A percentile compares a stretch with the other conserved stretches of the same genome.
Evolutionary conservation across 164 flowering plant genomes (phyloP).

Genomic region (Piper betle): DNA sequence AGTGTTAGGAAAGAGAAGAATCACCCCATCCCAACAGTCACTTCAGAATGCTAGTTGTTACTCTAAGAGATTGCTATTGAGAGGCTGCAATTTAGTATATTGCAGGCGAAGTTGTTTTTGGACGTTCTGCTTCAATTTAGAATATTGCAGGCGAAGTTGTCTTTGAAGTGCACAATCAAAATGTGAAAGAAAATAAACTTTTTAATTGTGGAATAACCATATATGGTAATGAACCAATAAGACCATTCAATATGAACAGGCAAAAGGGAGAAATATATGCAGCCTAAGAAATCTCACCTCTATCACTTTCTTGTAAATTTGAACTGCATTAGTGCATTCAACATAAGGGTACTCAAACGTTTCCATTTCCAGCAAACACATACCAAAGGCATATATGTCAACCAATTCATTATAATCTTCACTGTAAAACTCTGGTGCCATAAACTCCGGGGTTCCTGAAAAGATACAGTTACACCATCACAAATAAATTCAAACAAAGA

Average conservation of each 20-base stretch:
- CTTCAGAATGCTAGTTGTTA: no score
- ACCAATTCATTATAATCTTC: constrained; percentile 97
- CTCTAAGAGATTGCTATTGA: no score
- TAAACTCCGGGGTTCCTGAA: constrained; percentile 51
- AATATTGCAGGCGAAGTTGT: no score
- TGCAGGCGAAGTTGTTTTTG: no score
- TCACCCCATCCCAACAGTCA: no score
- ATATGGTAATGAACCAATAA: not conserved
- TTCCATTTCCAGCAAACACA: constrained; percentile 92
- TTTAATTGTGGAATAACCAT: not conserved
- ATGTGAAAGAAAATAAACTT: no score
- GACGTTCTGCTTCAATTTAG: no score
- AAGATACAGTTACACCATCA: constrained; percentile 7
- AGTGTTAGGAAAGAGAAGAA: no score
- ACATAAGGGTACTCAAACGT: constrained; percentile 92
- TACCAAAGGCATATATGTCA: constrained; percentile 96
- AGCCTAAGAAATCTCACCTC: constrained; percentile 37
- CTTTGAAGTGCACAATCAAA: no score
- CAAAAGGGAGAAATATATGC: not conserved
- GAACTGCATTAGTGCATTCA: constrained; percentile 93
- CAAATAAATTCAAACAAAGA: not conserved
- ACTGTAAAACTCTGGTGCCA: constrained; percentile 98
- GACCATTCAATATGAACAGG: not conserved
- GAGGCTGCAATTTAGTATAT: no score
- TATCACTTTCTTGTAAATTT: constrained; percentile 78